Base-by-base conservation (phyloP, 2,329 filamentous ascomycete species). In the Emericellopsis atlantica region DNA sequence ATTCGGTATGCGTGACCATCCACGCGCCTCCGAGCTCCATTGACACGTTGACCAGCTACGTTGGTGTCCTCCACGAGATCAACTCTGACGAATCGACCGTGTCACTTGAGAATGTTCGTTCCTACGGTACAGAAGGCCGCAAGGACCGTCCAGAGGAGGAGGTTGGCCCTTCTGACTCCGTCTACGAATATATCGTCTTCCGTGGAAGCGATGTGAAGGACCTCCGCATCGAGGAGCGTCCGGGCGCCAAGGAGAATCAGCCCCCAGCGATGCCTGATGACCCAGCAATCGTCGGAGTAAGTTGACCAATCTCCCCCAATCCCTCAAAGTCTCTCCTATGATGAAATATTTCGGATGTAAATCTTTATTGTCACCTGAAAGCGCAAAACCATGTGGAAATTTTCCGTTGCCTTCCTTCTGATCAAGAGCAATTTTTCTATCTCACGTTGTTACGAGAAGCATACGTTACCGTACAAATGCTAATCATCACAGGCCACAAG, bases 371-470 rank as follows among this genome's bases (percentile, higher is more conserved):
- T 72, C 70, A 76, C 76, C 74, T 79, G 84, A 84, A 82, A 84
- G 87, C 87, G 88, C 88, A 94, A 80, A 78, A 82, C 74, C 75
- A 70, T 95, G 89, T 94, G 81, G 89, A 95, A 78, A 81, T 84
- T 81, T 29, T 95, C 89, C 88, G 89, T 95, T 95, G 89, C 88
- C 89, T 95, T 95, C 89, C 89, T 95, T 95, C 88, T 95, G 88
- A 95, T 79, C 56, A 36, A 29, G 47, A 48, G 51, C 44, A 46
- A 45, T 40, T 29, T 39, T 42, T 40, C 44, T 40, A n/a, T 40
- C 41, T 18, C 46, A 46, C 46, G 48, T 36, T 26, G 32, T 39
- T 38, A 8, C 9, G 9, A 11, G 8, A 14, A 40, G 11, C 29
- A 12, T 22, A 22, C 21, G 16, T 35, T 14, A 18, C 12, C 18